Percentiles rank a stretch among this genome's conserved stretches.
Evolutionary conservation across 1,284 basidiomycete genomes (phyloP).

Genomic region (Tremellales sp.): DNA sequence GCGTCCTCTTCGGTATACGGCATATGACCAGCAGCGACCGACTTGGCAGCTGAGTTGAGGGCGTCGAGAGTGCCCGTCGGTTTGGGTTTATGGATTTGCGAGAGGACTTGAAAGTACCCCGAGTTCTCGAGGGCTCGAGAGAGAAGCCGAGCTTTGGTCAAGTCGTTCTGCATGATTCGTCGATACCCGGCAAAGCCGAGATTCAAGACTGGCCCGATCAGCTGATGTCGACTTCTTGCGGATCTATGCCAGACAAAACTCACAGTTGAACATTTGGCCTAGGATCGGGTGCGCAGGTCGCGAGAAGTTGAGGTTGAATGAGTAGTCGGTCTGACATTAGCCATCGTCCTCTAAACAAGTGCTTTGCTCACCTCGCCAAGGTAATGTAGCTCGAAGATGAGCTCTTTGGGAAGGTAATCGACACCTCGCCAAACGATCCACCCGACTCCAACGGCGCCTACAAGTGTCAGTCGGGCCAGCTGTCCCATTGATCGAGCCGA

Average conservation of each 20-base stretch:
- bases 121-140: conserved; percentile 79
- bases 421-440: conserved; percentile 82
- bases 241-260: conserved; percentile 3
- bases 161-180: conserved; percentile 62
- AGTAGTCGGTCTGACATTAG: conserved; percentile 54
- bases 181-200: conserved; percentile 76
- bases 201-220: conserved; percentile 58
- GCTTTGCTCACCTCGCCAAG: conserved; percentile 38
- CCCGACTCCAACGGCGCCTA: conserved; percentile 70
- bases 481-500: too few species aligned
- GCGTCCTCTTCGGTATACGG: conserved; percentile 25
- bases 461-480: conserved; percentile 2
- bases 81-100: conserved; percentile 49
- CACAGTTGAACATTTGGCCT: conserved; percentile 82
- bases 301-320: conserved; percentile 93
- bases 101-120: conserved; percentile 62
- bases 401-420: conserved; percentile 72
- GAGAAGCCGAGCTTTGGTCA: conserved; percentile 79
- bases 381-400: conserved; percentile 92
- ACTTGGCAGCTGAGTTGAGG: conserved; percentile 12
- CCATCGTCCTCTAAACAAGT: neutral
- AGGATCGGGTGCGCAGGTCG: conserved; percentile 76
- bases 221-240: neutral
- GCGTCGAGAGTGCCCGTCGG: conserved; percentile 12
- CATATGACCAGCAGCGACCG: conserved; percentile 18